phyloP scores from a whole-genome alignment of 2,329 filamentous ascomycete species.

The Aspergillus carbonarius region DNA sequence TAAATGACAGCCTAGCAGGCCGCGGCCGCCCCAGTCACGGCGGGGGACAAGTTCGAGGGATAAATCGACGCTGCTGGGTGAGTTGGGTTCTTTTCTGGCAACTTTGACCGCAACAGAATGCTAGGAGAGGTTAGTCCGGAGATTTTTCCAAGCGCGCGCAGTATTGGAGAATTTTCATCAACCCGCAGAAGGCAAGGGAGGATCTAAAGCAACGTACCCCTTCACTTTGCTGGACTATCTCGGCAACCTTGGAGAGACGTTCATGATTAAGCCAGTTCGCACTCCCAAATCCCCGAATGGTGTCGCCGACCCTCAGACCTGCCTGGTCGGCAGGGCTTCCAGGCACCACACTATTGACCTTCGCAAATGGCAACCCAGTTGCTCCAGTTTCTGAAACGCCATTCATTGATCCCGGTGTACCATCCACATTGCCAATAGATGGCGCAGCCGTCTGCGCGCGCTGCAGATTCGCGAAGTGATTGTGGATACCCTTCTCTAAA shows the following conservation, averaged over 20 bases:
- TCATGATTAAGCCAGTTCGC: constrained; percentile 85
- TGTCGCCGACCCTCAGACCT: constrained; percentile 76
- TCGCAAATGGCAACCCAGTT: constrained; percentile 72
- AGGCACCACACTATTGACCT: constrained; percentile 77
- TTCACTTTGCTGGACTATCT: constrained; percentile 86
- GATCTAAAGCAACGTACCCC: constrained; percentile 59
- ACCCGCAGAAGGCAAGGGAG: background rate
- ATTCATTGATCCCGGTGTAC: constrained; percentile 24
- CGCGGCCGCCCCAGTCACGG: constrained; percentile 85
- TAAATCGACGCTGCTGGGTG: constrained; percentile 55
- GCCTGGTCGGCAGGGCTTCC: constrained; percentile 80
- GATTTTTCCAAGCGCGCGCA: background rate
- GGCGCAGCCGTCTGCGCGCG: constrained; percentile 48
- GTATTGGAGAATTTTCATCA: background rate
- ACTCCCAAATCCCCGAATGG: constrained; percentile 79
- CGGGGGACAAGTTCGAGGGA: constrained; percentile 72
- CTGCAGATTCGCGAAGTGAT: constrained; percentile 75
- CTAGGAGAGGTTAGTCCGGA: constrained; percentile 44
- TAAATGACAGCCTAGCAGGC: constrained; percentile 86
- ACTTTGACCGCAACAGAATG: constrained; percentile 69
- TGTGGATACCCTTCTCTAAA: constrained; percentile 84
- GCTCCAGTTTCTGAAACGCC: constrained; percentile 29
- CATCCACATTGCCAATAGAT: constrained; percentile 24
- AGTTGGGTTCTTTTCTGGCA: constrained; percentile 48
- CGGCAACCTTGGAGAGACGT: constrained; percentile 78